Conservation (phyloP, 345 rosid species). For the Ceriops tagal region DNA sequence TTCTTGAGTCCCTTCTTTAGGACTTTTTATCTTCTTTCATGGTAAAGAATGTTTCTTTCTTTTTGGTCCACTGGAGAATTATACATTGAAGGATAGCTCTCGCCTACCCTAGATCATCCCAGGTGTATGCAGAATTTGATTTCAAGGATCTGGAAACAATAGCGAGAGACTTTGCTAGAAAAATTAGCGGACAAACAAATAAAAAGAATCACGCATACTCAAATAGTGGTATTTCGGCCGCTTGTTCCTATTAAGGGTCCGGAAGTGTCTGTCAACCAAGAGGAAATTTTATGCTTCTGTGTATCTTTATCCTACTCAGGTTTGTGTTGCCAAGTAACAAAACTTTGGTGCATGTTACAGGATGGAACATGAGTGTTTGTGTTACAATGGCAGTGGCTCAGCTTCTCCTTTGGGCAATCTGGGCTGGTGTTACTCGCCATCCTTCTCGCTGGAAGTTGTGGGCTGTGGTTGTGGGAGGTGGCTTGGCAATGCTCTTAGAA, state of each 20-base stretch:
- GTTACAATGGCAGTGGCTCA: conserved; percentile 56
- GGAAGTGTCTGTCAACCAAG: no score
- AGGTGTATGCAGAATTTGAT: no score
- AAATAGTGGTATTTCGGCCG: no score
- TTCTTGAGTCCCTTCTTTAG: background rate
- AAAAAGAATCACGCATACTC: no score
- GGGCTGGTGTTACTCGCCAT: conserved; percentile 71
- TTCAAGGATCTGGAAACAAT: no score
- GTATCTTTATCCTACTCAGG: conserved; percentile 21
- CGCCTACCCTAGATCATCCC: no score
- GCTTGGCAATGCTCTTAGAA: conserved; percentile 54
- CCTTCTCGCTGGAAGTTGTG: conserved; percentile 83
- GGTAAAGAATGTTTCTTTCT: background rate
- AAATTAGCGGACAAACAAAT: no score
- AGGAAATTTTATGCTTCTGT: no score
- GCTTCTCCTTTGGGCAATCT: conserved; percentile 75
- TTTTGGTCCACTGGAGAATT: no score
- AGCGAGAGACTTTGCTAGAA: no score
- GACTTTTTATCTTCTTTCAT: background rate
- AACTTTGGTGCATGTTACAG: conserved; percentile 2
- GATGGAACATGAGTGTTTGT: conserved; percentile 66
- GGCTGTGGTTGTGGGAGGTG: conserved; percentile 48
- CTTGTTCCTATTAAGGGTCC: no score
- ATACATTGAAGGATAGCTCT: no score
- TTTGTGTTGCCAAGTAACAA: background rate